phyloP scores from a whole-genome alignment of 2,329 filamentous ascomycete genomes.

The Hymenoscyphus salicellus region DNA sequence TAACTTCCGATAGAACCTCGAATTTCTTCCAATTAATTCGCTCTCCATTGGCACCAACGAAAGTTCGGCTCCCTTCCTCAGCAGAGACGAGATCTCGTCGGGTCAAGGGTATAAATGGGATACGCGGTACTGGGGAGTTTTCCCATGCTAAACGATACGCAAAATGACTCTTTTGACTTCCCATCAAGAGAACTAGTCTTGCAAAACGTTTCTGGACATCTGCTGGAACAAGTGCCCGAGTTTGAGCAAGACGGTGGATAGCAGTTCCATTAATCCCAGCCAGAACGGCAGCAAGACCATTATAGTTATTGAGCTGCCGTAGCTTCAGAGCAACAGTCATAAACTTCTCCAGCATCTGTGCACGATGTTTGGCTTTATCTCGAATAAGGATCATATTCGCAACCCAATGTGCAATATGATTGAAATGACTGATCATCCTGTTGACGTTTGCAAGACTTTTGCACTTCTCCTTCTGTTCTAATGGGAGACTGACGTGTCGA shows the following conservation, averaged over 20 bases:
- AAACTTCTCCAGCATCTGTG: slow-evolving; percentile 88
- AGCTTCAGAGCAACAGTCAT: slow-evolving; percentile 86
- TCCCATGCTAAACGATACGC: slow-evolving; percentile 98
- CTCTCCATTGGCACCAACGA: slow-evolving; percentile 69
- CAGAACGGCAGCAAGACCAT: slow-evolving; percentile 87
- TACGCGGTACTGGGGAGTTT: slow-evolving; percentile 83
- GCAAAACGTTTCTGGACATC: slow-evolving; percentile 80
- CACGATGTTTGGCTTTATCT: slow-evolving; percentile 94
- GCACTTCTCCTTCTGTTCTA: slow-evolving; percentile 69
- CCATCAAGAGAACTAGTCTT: slow-evolving; percentile 86
- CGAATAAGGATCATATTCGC: slow-evolving; percentile 81
- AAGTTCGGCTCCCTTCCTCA: slow-evolving; percentile 87
- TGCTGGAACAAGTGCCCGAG: slow-evolving; percentile 69
- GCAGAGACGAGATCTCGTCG: slow-evolving; percentile 86
- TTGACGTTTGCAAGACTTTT: slow-evolving; percentile 81
- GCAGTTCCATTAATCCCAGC: slow-evolving; percentile 88
- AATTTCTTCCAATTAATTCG: slow-evolving; percentile 98
- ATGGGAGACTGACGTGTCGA: slow-evolving; percentile 77
- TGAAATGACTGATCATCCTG: slow-evolving; percentile 91
- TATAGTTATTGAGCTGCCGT: slow-evolving; percentile 93
- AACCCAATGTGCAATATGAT: slow-evolving; percentile 79
- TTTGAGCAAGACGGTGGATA: slow-evolving; percentile 79
- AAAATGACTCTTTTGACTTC: slow-evolving; percentile 85
- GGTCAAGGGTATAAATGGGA: slow-evolving; percentile 89
- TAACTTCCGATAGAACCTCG: slow-evolving; percentile 88